Evolutionary conservation across 441 rosid species (phyloP).

Genomic region (Eutrema salsugineum): DNA sequence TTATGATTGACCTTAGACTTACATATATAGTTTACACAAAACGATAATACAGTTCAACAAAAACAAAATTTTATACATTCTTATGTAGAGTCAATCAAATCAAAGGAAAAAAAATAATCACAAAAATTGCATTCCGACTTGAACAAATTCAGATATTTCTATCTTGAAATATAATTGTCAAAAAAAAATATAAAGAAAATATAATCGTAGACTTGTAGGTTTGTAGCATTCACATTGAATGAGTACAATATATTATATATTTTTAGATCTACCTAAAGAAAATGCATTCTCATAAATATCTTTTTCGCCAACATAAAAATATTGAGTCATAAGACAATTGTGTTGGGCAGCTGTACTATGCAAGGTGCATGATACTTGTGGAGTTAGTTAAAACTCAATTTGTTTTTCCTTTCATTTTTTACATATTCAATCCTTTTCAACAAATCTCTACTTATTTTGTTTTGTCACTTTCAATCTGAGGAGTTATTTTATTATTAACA

Average conservation of each 20-base stretch:
- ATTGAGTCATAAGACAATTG: background rate
- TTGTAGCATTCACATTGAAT: background rate
- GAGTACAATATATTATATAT: too few species aligned
- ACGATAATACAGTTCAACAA: background rate
- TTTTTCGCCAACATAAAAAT: background rate
- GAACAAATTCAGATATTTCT: background rate
- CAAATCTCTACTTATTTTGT: background rate
- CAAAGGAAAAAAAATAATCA: background rate
- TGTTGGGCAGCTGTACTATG: slow-evolving; percentile 10
- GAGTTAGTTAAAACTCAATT: slow-evolving; percentile 12
- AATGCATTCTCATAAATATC: background rate
- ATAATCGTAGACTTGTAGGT: background rate
- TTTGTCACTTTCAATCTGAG: background rate
- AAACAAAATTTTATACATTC: background rate
- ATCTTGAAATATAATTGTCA: background rate
- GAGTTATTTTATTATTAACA: background rate
- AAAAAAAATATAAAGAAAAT: too few species aligned
- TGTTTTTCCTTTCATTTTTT: background rate
- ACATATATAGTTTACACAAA: background rate
- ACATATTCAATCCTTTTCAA: slow-evolving; percentile 5
- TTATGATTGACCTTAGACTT: background rate
- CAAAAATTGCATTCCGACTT: background rate
- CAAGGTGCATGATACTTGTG: slow-evolving; percentile 14
- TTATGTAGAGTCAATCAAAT: background rate
- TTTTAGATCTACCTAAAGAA: background rate